These are phyloP conservation scores for Puccinia horiana DNA, from an alignment of 1,284 basidiomycete genomes.

Conservation along the genomic window DNA sequence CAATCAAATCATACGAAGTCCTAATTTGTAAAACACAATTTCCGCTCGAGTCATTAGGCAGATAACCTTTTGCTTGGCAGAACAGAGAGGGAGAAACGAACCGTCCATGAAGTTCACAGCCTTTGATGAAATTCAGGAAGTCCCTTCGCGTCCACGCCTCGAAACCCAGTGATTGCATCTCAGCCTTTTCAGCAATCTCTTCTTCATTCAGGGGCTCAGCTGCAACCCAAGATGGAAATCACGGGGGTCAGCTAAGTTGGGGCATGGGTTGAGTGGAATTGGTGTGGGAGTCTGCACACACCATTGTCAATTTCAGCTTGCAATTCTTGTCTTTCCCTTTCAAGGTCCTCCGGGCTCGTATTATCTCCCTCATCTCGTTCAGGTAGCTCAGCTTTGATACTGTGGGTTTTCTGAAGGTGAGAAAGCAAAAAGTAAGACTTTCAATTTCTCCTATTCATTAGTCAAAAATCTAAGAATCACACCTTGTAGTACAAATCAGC, in stretches of 20 bases:
- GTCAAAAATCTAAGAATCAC: neutral
- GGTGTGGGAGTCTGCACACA: neutral
- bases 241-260: neutral
- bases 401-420: constrained; percentile 42
- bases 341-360: constrained; percentile 74
- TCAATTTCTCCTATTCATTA: neutral
- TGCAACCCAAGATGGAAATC: constrained; percentile 55
- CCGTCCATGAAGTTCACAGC: constrained; percentile 82
- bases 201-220: constrained; percentile 85
- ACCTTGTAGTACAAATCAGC: constrained; percentile 62
- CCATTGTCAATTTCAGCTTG: constrained; percentile 64
- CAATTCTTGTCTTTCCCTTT: constrained; percentile 78
- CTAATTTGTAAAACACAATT: constrained; percentile 57
- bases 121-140: constrained; percentile 86
- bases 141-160: constrained; percentile 87
- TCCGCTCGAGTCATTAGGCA: neutral
- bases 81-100: constrained; percentile 35
- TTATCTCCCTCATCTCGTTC: constrained; percentile 71
- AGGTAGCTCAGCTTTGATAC: constrained; percentile 59
- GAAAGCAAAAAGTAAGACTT: neutral
- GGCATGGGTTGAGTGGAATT: neutral
- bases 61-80: neutral
- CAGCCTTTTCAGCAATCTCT: constrained; percentile 77
- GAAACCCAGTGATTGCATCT: constrained; percentile 76
- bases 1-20: constrained; percentile 74